Conservation (phyloP, 805 yeast genomes). For the Saccharomycopsis vini region DNA sequence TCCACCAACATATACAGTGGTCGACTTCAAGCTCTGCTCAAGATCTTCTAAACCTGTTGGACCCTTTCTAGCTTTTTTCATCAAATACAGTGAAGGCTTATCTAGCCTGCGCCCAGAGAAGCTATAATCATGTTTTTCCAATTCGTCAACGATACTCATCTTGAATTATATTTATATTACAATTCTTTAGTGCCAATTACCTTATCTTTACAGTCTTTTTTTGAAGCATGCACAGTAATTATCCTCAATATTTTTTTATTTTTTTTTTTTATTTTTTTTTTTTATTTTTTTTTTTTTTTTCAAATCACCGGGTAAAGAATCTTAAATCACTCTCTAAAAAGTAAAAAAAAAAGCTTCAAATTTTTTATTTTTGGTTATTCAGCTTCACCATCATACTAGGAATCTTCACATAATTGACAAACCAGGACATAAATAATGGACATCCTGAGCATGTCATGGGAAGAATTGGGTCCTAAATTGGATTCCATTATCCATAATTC, state of each 20-base stretch:
- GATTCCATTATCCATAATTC: background rate
- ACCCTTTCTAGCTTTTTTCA: slow-evolving; percentile 53
- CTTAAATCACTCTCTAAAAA: too few species aligned
- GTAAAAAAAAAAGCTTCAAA: too few species aligned
- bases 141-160: slow-evolving; percentile 31
- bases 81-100: slow-evolving; percentile 59
- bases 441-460: slow-evolving; percentile 6
- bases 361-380: too few species aligned
- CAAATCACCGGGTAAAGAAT: too few species aligned
- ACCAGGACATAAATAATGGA: too few species aligned
- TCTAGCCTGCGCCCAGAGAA: slow-evolving; percentile 64
- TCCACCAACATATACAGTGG: slow-evolving; percentile 87
- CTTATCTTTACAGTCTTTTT: too few species aligned
- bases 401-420: too few species aligned
- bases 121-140: slow-evolving; percentile 45
- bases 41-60: slow-evolving; percentile 50
- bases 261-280: too few species aligned
- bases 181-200: background rate
- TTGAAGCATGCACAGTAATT: too few species aligned
- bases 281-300: too few species aligned
- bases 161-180: background rate
- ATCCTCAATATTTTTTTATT: too few species aligned
- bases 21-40: slow-evolving; percentile 53
- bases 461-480: background rate
- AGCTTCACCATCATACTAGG: too few species aligned